Base-by-base conservation (phyloP, 2,329 filamentous ascomycete species). In the Phialemonium atrogriseum region DNA sequence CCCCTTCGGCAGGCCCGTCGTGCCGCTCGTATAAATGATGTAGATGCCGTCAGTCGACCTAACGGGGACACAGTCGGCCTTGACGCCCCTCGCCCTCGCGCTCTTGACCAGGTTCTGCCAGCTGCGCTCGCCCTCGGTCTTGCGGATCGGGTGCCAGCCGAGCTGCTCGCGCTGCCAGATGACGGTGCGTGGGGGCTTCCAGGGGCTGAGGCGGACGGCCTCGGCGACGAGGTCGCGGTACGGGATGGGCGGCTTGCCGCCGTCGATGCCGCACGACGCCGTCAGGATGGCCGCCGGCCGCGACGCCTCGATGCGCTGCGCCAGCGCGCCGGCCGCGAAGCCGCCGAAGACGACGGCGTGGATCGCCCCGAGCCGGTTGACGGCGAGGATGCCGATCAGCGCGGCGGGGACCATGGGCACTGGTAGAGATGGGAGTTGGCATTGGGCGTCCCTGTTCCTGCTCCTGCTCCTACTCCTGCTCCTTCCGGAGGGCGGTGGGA, bases 381-480 rank as follows among this genome's bases (percentile, higher is more conserved):
- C 74, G 15, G 89, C 87, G 4, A 95, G 73, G 42, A 91, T 86
- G 8, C 83, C 88, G 39, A 93, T 77, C n/a, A 94, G 55, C 2
- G 87, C 84, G 0, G 85, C 80, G 1, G 89, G 88, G 25, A 95
- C 85, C 88, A 95, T 95, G 33, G 88, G 88, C 88, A 95, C 81
- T 85, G 41, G 15, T 5, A 11, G 13, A 12, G 20, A 16, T 14
- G 16, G n/a, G n/a, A n/a, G n/a, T n/a, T n/a, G n/a, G n/a, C n/a
- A n/a, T n/a, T n/a, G n/a, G n/a, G n/a, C n/a, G n/a, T n/a, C n/a
- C n/a, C n/a, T n/a, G n/a, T n/a, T n/a, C n/a, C n/a, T n/a, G n/a
- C n/a, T n/a, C n/a, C n/a, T n/a, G n/a, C n/a, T n/a, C n/a, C n/a
- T n/a, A n/a, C n/a, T n/a, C n/a, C n/a, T n/a, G n/a, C n/a, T n/a